These are phyloP conservation scores for Moringa oleifera DNA, from an alignment of 345 rosid species.

Conservation along the genomic window DNA sequence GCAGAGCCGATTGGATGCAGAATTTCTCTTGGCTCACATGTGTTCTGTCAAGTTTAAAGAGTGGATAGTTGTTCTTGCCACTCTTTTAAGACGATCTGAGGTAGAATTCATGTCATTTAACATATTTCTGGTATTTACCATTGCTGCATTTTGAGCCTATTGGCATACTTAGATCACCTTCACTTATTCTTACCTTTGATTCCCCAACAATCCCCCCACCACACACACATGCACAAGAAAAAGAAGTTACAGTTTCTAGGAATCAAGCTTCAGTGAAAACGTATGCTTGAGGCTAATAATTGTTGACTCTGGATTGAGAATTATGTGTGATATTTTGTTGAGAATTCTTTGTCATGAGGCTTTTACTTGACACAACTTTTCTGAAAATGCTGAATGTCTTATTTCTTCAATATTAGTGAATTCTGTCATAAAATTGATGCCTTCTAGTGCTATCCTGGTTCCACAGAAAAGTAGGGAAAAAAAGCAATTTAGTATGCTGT, in stretches of 20 bases:
- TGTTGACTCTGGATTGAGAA: background rate
- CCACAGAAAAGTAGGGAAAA: too few species aligned
- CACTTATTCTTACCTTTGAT: background rate
- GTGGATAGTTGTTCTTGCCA: constrained; percentile 97
- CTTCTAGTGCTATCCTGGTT: too few species aligned
- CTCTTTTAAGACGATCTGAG: constrained; percentile 86
- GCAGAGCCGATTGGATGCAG: constrained; percentile 93
- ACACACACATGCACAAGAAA: too few species aligned
- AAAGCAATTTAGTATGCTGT: too few species aligned
- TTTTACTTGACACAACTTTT: too few species aligned
- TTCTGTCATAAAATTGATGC: too few species aligned
- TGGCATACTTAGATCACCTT: background rate
- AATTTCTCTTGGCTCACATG: constrained; percentile 96
- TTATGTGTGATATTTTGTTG: background rate
- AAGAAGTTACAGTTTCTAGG: background rate
- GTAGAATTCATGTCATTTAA: constrained; percentile 29
- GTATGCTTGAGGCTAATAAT: background rate
- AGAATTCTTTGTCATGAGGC: too few species aligned
- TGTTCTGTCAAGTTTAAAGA: constrained; percentile 98
- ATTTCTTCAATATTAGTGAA: too few species aligned
- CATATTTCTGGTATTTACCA: background rate
- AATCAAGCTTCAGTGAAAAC: background rate
- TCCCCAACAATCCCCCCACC: background rate
- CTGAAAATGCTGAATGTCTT: too few species aligned
- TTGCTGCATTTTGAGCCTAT: background rate